phyloP scores from a whole-genome alignment of 2,329 filamentous ascomycete genomes.

The Ciborinia camelliae region DNA sequence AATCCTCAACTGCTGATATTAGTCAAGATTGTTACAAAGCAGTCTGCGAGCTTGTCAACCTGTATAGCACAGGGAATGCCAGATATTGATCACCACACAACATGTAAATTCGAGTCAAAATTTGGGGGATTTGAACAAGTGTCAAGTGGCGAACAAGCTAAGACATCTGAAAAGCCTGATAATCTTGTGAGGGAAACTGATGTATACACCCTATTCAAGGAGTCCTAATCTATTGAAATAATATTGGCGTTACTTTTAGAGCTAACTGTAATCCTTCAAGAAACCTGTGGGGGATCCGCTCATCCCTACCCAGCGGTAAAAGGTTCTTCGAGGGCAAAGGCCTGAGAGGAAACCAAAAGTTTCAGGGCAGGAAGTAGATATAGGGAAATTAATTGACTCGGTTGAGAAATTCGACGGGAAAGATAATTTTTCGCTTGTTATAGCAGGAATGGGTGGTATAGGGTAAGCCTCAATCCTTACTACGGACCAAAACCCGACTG shows the following conservation, averaged over 20 bases:
- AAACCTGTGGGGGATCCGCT: not conserved
- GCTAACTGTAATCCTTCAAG: not conserved
- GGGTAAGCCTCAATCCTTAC: not conserved
- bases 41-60: not conserved
- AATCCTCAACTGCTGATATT: not conserved
- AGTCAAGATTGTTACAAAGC: not conserved
- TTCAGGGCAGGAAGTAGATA: not conserved
- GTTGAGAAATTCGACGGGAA: not conserved
- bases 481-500: not conserved
- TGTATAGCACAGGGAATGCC: not conserved
- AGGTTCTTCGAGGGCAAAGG: not conserved
- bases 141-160: not conserved
- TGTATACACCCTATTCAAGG: not conserved
- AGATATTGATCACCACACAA: not conserved
- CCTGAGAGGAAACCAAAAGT: not conserved
- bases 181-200: not conserved
- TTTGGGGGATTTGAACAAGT: not conserved
- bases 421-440: not conserved
- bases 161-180: not conserved
- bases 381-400: not conserved
- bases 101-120: slow-evolving; percentile 6
- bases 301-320: not conserved
- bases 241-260: not conserved
- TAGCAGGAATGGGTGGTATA: slow-evolving; percentile 2
- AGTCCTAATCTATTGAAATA: not conserved